Conservation (phyloP, 768 basidiomycete species). For the Boletus subcaerulescens region DNA sequence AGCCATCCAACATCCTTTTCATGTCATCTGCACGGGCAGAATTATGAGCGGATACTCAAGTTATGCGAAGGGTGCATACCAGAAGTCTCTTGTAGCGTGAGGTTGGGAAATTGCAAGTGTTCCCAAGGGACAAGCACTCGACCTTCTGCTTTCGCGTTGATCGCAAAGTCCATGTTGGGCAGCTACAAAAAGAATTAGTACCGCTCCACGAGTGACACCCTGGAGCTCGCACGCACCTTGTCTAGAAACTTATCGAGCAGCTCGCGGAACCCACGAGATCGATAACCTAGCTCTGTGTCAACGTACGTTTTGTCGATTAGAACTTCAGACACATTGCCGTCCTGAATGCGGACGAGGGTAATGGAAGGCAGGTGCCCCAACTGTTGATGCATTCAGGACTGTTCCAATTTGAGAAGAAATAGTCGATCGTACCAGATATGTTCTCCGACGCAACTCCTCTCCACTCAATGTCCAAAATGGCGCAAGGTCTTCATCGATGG, state of each 20-base stretch:
- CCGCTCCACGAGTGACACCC: not conserved
- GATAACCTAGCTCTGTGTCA: constrained; percentile 68
- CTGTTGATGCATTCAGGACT: constrained; percentile 33
- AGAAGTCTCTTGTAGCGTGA: constrained; percentile 45
- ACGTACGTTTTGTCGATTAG: constrained; percentile 53
- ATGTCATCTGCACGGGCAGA: not conserved
- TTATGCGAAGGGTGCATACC: constrained; percentile 19
- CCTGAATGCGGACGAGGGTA: constrained; percentile 76
- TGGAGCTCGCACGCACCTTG: constrained; percentile 43
- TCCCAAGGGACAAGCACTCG: constrained; percentile 94
- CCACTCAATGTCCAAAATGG: constrained; percentile 82
- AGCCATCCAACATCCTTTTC: not conserved
- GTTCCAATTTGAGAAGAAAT: not conserved
- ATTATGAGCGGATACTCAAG: not conserved
- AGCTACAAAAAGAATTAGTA: constrained; percentile 43
- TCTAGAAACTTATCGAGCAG: constrained; percentile 73
- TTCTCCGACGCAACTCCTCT: constrained; percentile 65
- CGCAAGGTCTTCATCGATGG: constrained; percentile 70
- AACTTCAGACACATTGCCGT: constrained; percentile 59
- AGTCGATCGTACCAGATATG: constrained; percentile 44
- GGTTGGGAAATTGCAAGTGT: constrained; percentile 66
- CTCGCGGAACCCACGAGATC: constrained; percentile 70
- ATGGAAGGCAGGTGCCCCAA: constrained; percentile 80
- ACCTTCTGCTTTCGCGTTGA: constrained; percentile 93
- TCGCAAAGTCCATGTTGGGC: constrained; percentile 91